These are phyloP conservation scores for Kwoniella mangroviensis DNA, from an alignment of 768 basidiomycete species.

Conservation along the genomic window DNA sequence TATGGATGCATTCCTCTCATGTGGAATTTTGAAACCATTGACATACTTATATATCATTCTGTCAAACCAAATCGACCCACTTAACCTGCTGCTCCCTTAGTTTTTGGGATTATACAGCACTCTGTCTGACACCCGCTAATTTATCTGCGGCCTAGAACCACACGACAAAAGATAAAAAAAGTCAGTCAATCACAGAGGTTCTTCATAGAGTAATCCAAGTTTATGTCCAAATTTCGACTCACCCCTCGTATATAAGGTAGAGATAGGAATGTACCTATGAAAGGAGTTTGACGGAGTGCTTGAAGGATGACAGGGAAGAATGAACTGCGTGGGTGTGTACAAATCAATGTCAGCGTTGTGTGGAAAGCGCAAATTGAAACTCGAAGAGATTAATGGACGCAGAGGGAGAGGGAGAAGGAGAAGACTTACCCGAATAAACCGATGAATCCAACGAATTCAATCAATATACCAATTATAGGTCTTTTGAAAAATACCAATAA, in stretches of 20 bases:
- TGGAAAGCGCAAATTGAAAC: too few species aligned
- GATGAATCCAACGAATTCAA: slow-evolving; percentile 95
- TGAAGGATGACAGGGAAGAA: slow-evolving; percentile 98
- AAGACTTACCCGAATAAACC: slow-evolving; percentile 89
- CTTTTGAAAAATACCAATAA: slow-evolving; percentile 92
- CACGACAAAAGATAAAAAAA: background rate
- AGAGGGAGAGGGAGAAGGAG: background rate
- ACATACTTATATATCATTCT: too few species aligned
- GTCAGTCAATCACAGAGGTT: too few species aligned
- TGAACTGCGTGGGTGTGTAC: slow-evolving; percentile 65
- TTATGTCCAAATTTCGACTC: slow-evolving; percentile 21
- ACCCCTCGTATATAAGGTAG: slow-evolving; percentile 87
- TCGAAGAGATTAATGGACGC: background rate
- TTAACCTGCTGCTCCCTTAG: too few species aligned
- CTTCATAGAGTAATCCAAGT: too few species aligned
- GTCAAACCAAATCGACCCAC: too few species aligned
- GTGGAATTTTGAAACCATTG: too few species aligned
- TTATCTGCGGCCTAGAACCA: slow-evolving; percentile 71
- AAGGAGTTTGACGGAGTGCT: slow-evolving; percentile 92
- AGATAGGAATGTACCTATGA: slow-evolving; percentile 82
- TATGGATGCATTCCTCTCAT: too few species aligned
- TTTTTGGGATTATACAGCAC: slow-evolving; percentile 39
- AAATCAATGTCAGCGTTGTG: too few species aligned
- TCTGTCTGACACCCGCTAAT: slow-evolving; percentile 74
- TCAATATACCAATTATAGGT: slow-evolving; percentile 88